A percentile compares a stretch with the other conserved stretches of the same genome.
phyloP scores from a whole-genome alignment of 2,329 filamentous ascomycete species.

The Thielaviopsis musarum region DNA sequence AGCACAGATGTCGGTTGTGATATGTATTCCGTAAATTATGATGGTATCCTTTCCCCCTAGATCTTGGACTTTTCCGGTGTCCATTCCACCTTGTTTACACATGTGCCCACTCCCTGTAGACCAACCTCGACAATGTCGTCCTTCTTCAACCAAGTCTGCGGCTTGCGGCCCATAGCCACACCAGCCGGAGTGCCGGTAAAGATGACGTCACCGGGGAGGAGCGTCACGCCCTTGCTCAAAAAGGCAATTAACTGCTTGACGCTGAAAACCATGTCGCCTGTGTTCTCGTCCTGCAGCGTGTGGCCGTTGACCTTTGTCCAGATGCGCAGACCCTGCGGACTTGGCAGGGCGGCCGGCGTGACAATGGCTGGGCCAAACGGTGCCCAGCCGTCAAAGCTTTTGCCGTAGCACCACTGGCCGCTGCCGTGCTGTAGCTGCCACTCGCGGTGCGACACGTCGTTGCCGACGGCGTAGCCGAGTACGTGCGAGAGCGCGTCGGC shows the following conservation, averaged over 20 bases:
- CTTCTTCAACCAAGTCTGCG: constrained; percentile 51
- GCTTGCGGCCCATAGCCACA: constrained; percentile 52
- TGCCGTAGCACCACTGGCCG: constrained; percentile 55
- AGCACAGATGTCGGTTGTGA: no score
- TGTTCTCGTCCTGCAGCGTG: constrained; percentile 38
- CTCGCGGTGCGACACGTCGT: constrained; percentile 67
- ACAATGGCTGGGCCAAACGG: constrained; percentile 59
- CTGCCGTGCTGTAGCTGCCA: constrained; percentile 55
- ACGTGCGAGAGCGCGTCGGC: constrained; percentile 52
- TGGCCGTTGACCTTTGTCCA: constrained; percentile 42
- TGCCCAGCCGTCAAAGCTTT: constrained; percentile 62
- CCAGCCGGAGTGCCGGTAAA: constrained; percentile 55
- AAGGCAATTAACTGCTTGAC: constrained; percentile 42
- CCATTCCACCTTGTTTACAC: constrained; percentile 29
- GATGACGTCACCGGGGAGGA: constrained; percentile 47
- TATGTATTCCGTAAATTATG: background rate
- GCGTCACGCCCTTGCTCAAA: constrained; percentile 42
- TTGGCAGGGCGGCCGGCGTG: constrained; percentile 32
- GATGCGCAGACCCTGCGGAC: constrained; percentile 40
- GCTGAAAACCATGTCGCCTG: constrained; percentile 41
- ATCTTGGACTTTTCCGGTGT: constrained; percentile 16
- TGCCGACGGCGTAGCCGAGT: constrained; percentile 57
- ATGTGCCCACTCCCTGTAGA: constrained; percentile 48
- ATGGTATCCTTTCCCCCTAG: background rate
- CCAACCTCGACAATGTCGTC: constrained; percentile 54